phyloP scores from a whole-genome alignment of 2,329 filamentous ascomycete species.

The Aspergillus proliferans region DNA sequence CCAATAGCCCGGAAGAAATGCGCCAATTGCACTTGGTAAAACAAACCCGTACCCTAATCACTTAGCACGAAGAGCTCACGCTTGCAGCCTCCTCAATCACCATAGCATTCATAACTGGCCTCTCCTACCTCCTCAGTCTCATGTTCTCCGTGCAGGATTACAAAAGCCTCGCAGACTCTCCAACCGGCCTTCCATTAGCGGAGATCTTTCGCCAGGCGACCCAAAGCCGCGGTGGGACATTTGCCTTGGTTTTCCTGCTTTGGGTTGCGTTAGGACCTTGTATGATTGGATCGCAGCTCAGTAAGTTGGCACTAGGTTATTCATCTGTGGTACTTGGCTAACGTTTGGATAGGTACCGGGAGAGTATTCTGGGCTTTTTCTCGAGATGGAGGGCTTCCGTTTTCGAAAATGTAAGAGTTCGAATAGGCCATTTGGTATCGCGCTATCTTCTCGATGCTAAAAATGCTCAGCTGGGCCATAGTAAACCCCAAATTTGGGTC shows the following conservation, averaged over 20 bases:
- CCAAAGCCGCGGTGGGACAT: conserved; percentile 44
- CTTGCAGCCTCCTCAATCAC: conserved; percentile 39
- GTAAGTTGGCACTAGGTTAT: conserved; percentile 29
- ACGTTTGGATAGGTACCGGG: conserved; percentile 39
- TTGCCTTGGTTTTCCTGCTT: conserved; percentile 43
- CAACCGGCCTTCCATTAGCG: conserved; percentile 54
- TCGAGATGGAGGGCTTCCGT: conserved; percentile 43
- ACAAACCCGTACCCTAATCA: conserved; percentile 3
- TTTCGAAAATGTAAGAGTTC: conserved; percentile 18
- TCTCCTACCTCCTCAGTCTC: conserved; percentile 46
- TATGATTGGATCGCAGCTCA: conserved; percentile 29
- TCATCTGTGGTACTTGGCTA: conserved; percentile 2
- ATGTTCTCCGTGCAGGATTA: conserved; percentile 50
- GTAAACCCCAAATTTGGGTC: conserved; percentile 39
- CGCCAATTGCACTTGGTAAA: conserved; percentile 25
- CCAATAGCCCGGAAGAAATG: conserved; percentile 23
- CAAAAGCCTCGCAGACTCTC: conserved; percentile 31
- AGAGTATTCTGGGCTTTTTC: conserved; percentile 56
- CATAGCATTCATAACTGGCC: conserved; percentile 47
- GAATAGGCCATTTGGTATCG: too few relatives aligned
- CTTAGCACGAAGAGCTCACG: not conserved
- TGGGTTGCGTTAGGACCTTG: conserved; percentile 29
- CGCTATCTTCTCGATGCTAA: too few relatives aligned
- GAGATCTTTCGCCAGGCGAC: conserved; percentile 59
- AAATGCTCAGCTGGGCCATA: conserved; percentile 32